Conservation (phyloP, 1,284 basidiomycete species). For the Pascua sp. region DNA sequence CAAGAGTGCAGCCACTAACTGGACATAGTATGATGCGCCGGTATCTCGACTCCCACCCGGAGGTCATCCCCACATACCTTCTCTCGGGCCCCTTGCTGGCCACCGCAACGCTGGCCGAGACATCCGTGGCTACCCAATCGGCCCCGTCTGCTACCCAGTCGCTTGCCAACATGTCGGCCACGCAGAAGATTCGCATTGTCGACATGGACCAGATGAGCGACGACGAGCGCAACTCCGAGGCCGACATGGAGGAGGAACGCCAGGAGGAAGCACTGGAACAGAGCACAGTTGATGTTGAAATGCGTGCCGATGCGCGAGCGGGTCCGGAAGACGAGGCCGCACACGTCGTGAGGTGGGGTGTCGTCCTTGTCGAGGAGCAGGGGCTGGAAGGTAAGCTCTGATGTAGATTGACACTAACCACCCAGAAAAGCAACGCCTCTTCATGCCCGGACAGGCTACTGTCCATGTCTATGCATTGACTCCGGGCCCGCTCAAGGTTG, state of each 20-base stretch:
- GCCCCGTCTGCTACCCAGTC: conserved; percentile 22
- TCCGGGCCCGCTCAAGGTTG: conserved; percentile 24
- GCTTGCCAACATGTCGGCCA: conserved; percentile 27
- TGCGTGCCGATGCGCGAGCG: conserved; percentile 7
- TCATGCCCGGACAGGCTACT: conserved; percentile 23
- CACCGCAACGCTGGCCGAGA: conserved; percentile 26
- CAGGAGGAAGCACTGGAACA: conserved; percentile 16
- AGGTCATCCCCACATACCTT: conserved; percentile 33
- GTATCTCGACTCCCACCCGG: conserved; percentile 24
- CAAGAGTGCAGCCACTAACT: background rate
- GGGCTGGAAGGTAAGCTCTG: conserved; percentile 34
- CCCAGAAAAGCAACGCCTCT: conserved; percentile 39
- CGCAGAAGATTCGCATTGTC: conserved; percentile 35
- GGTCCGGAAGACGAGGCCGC: conserved; percentile 10
- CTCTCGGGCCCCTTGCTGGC: conserved; percentile 36
- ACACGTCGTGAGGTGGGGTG: conserved; percentile 34
- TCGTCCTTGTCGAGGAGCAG: conserved; percentile 34
- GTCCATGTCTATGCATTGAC: conserved; percentile 42
- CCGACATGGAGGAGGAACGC: conserved; percentile 22
- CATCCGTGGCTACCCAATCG: conserved; percentile 6
- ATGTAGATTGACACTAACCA: background rate
- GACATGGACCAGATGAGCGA: conserved; percentile 45
- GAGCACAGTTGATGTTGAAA: conserved; percentile 12
- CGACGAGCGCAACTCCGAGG: conserved; percentile 39
- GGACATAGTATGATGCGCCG: conserved; percentile 22